A percentile compares a stretch with the other conserved stretches of the same genome.
Conservation (phyloP, 2,329 filamentous ascomycete genomes). For the Gyromitra esculenta region DNA sequence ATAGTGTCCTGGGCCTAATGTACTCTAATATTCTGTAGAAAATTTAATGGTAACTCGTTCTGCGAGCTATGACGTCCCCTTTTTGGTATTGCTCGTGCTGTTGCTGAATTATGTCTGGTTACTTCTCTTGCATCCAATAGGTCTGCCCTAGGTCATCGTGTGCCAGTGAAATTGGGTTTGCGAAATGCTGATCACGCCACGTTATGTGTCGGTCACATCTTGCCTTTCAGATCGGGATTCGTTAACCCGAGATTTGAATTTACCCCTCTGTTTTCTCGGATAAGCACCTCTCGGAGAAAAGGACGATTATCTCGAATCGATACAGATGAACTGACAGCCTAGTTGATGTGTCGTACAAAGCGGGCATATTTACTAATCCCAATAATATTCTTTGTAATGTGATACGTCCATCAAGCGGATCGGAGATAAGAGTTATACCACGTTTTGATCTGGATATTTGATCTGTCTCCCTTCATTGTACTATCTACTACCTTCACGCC, state of each 20-base stretch:
- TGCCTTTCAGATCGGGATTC: neutral
- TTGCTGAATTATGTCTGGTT: neutral
- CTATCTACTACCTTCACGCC: too few relatives aligned
- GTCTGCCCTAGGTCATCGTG: neutral
- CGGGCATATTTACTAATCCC: too few relatives aligned
- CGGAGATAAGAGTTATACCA: too few relatives aligned
- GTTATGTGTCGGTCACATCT: neutral
- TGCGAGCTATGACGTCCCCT: neutral
- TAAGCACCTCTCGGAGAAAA: neutral
- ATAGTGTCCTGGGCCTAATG: neutral
- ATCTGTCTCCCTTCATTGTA: too few relatives aligned
- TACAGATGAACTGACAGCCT: too few relatives aligned
- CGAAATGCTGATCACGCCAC: neutral
- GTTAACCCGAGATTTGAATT: neutral
- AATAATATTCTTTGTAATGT: too few relatives aligned
- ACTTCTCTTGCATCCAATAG: neutral
- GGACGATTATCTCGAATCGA: neutral
- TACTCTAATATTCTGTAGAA: neutral
- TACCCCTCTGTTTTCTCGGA: neutral
- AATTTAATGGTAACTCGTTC: neutral
- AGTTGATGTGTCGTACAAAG: too few relatives aligned
- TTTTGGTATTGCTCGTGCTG: neutral
- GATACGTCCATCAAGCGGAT: too few relatives aligned
- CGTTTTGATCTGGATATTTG: too few relatives aligned
- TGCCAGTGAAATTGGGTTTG: too few relatives aligned